These are phyloP conservation scores for Phytophthora nicotianae DNA, from an alignment of 352 stramenopile genomes.

Conservation along the genomic window DNA sequence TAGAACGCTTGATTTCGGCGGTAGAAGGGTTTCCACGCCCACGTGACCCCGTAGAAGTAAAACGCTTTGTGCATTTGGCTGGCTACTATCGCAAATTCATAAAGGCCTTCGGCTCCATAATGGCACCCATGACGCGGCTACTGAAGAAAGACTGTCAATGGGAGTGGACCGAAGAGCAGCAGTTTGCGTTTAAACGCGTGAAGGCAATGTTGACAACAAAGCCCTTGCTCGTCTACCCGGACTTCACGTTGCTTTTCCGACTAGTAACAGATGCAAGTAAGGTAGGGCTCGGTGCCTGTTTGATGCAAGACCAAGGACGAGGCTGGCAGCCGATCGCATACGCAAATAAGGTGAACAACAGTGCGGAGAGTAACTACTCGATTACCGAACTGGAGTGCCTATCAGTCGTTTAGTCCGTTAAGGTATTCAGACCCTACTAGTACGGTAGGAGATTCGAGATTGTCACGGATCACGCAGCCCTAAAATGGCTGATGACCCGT, in stretches of 20 bases:
- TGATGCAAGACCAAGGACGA: neutral
- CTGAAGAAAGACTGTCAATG: neutral
- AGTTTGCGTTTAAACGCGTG: neutral
- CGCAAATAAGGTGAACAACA: neutral
- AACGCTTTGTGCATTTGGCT: neutral
- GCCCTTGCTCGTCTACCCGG: neutral
- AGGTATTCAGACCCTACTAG: neutral
- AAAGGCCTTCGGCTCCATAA: neutral
- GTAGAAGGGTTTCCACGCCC: neutral
- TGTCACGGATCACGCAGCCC: neutral
- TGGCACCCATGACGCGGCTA: neutral
- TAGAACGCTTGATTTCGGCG: neutral
- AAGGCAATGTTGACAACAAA: neutral
- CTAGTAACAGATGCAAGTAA: neutral
- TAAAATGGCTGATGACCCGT: neutral
- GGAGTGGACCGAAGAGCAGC: neutral
- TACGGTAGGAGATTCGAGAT: neutral
- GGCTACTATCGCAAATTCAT: neutral
- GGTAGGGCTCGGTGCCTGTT: neutral
- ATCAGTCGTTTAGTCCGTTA: neutral
- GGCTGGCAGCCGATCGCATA: neutral
- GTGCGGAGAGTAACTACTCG: neutral
- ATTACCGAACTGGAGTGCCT: conserved; percentile 2
- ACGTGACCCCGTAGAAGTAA: neutral
- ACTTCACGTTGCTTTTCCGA: neutral